Base-by-base conservation (phyloP, 371 early-diverging fungal species). In the Capillidium heterosporum region DNA sequence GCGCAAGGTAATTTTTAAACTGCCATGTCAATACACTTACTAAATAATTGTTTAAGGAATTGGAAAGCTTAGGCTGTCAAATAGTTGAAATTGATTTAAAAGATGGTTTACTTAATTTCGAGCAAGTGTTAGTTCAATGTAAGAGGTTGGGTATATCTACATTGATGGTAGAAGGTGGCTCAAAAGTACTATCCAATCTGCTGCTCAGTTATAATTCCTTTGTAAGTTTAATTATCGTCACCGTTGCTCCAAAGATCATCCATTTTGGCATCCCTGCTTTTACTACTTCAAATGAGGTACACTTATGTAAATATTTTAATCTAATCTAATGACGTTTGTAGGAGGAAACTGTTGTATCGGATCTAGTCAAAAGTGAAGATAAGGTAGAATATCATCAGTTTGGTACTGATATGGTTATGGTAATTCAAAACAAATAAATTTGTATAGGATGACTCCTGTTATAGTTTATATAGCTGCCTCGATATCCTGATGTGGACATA, bases 171-270 rank as follows among this genome's bases (percentile, higher is more conserved):
- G 50, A 49, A 27, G 50, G 50, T 19, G 50, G 50, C 8, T 11
- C 50, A 24, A 24, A 49, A 49, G 24, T 49, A 23, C 13, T 49
- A 49, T 17, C 31, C 28, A 5, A 49, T 49, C 11, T 13, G 28
- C 11, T 49, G 10, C 28, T 28, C 28, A 28, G 4, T 3, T 28
- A 17, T 13, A 49, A 49, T 28, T 3, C 31, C 32, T 49, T 72
- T 32, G 63, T 72, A 26, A 79, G 87, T 59, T 67, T 66, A 13
- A 61, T 88, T 28, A 67, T 90, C 21, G 64, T 91, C 21, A 94
- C 95, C 0, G 71, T 84, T 46, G 84, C 88, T 0, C 95, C 95
- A 1, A 73, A 74, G 29, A 70, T 89, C 28, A 85, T 84, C 5
- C 60, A 67, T 1, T 61, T 63, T 51, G 85, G 89, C 4, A 68